Evolutionary conservation across 176 grass and related monocot species (phyloP).

Genomic region (Oryza australiensis): DNA sequence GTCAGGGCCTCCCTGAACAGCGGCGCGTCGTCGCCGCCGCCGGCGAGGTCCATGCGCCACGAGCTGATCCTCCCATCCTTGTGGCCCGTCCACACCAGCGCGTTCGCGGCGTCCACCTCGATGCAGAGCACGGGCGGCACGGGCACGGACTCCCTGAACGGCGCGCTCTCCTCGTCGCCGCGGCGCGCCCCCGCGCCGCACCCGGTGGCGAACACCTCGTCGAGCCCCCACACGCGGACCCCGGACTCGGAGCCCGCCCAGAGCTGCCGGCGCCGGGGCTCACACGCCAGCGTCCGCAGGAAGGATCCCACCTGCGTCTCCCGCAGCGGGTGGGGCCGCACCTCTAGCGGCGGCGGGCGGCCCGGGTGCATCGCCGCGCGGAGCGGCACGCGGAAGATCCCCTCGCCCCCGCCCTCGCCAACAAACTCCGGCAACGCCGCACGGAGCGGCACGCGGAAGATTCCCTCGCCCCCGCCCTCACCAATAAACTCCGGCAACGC

Average conservation of each 20-base stretch:
- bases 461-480: slow-evolving; percentile 55
- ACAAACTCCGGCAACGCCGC: slow-evolving; percentile 61
- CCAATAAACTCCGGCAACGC: slow-evolving; percentile 62
- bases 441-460: slow-evolving; percentile 72
- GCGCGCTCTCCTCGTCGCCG: slow-evolving; percentile 76
- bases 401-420: slow-evolving; percentile 60
- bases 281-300: slow-evolving; percentile 62
- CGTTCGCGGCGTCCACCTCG: slow-evolving; percentile 52
- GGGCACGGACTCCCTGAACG: slow-evolving; percentile 63
- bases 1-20: slow-evolving; percentile 64
- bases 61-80: slow-evolving; percentile 82
- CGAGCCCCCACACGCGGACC: slow-evolving; percentile 60
- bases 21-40: neutral
- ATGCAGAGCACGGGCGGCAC: slow-evolving; percentile 66
- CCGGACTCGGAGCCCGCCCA: slow-evolving; percentile 85
- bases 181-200: slow-evolving; percentile 33
- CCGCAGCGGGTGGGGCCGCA: slow-evolving; percentile 75
- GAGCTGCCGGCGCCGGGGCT: slow-evolving; percentile 48
- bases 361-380: slow-evolving; percentile 67
- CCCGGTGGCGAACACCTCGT: slow-evolving; percentile 41
- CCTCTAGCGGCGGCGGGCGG: slow-evolving; percentile 75
- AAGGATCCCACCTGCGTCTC: slow-evolving; percentile 91
- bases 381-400: slow-evolving; percentile 71
- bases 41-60: slow-evolving; percentile 58
- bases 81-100: slow-evolving; percentile 80